phyloP scores from a whole-genome alignment of 1,284 basidiomycete genomes.

The Boletus semigastroideus region DNA sequence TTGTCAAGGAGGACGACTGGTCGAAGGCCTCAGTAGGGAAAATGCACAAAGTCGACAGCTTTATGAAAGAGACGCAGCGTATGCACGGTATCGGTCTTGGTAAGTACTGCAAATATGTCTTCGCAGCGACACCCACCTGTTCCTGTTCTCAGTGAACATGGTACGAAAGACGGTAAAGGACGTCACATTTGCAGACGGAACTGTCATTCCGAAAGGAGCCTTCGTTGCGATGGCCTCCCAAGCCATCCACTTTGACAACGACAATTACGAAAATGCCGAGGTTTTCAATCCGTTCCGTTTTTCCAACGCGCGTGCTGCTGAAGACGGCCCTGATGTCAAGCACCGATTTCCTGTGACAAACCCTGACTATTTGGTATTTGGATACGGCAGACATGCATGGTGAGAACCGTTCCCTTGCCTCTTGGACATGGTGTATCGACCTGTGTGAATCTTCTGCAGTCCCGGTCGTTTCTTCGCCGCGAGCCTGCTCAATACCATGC shows the following conservation, averaged over 20 bases:
- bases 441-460: constrained; percentile 10
- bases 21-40: constrained; percentile 39
- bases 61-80: constrained; percentile 44
- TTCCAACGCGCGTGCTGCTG: constrained; percentile 16
- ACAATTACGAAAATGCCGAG: constrained; percentile 27
- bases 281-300: constrained; percentile 38
- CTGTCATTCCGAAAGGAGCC: constrained; percentile 39
- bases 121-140: not conserved
- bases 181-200: constrained; percentile 43
- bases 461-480: constrained; percentile 36
- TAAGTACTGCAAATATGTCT: not conserved
- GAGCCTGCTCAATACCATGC: constrained; percentile 26
- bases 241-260: constrained; percentile 28
- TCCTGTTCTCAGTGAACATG: not conserved
- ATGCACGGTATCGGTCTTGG: constrained; percentile 24
- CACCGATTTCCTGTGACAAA: constrained; percentile 18
- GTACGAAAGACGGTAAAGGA: constrained; percentile 19
- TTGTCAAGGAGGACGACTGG: constrained; percentile 43
- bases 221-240: constrained; percentile 26
- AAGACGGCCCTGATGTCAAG: constrained; percentile 11
- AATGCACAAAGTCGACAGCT: constrained; percentile 49
- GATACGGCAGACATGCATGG: constrained; percentile 19
- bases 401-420: not conserved
- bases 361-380: constrained; percentile 13
- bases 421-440: not conserved